These are phyloP conservation scores for Mucor indicus DNA, from an alignment of 371 early-diverging fungal genomes.

Conservation along the genomic window DNA sequence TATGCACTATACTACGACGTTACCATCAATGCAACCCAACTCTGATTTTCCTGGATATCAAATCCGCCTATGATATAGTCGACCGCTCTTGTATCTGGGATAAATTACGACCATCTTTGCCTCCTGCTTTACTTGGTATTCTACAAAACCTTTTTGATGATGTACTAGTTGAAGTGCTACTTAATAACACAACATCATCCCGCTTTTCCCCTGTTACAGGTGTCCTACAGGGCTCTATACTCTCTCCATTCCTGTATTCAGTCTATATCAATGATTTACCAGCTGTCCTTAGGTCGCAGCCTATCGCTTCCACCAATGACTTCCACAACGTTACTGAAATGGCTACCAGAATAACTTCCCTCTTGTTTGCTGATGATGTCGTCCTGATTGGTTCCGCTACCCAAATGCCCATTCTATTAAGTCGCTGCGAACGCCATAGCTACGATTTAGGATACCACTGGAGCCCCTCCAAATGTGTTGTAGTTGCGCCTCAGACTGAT, in stretches of 20 bases:
- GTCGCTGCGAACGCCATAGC: no score
- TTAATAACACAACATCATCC: slow-evolving; percentile 2
- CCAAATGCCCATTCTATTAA: no score
- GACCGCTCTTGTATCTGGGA: slow-evolving; percentile 6
- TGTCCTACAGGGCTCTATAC: slow-evolving; percentile 3
- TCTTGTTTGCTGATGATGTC: slow-evolving; percentile 9
- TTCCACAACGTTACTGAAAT: no score
- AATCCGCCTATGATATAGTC: slow-evolving; percentile 13
- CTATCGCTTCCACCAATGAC: neutral
- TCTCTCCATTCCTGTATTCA: slow-evolving; percentile 7
- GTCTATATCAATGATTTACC: slow-evolving; percentile 22
- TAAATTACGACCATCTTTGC: neutral
- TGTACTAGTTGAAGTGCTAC: neutral
- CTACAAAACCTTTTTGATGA: slow-evolving; percentile 19
- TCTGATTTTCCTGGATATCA: slow-evolving; percentile 14
- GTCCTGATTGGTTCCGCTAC: no score
- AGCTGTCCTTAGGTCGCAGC: neutral
- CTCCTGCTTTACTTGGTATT: slow-evolving; percentile 1
- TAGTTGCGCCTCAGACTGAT: no score
- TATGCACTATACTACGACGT: neutral
- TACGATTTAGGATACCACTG: no score
- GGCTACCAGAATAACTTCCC: neutral
- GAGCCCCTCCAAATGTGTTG: no score
- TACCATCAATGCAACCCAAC: neutral
- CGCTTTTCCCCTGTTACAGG: slow-evolving; percentile 11